Conservation (phyloP, 2,329 filamentous ascomycete genomes). For the Cercospora zeina region DNA sequence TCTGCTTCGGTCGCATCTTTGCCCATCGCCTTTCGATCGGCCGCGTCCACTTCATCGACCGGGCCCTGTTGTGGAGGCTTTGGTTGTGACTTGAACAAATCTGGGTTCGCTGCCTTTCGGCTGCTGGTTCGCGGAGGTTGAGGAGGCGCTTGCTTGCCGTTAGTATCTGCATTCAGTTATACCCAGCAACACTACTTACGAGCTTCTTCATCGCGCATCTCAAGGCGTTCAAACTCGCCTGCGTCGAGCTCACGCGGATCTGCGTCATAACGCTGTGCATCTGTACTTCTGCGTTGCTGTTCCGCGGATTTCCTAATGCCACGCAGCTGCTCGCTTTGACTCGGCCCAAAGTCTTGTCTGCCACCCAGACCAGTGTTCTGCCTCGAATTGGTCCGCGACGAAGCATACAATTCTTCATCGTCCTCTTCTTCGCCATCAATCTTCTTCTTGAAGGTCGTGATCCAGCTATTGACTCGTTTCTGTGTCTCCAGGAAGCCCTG, state of each 20-base stretch:
- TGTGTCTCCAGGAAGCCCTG: conserved; percentile 96
- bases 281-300: conserved; percentile 64
- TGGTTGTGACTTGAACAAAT: conserved; percentile 73
- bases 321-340: conserved; percentile 44
- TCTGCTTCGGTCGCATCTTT: conserved; percentile 41
- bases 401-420: conserved; percentile 56
- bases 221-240: conserved; percentile 70
- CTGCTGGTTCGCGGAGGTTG: conserved; percentile 54
- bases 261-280: conserved; percentile 90
- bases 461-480: conserved; percentile 88
- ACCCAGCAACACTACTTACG: conserved; percentile 41
- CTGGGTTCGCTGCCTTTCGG: conserved; percentile 71
- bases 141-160: conserved; percentile 51
- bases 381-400: conserved; percentile 31
- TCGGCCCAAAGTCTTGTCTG: conserved; percentile 42
- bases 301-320: conserved; percentile 41
- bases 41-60: conserved; percentile 74
- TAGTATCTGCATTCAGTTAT: conserved; percentile 22
- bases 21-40: conserved; percentile 57
- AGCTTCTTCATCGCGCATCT: conserved; percentile 61
- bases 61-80: conserved; percentile 58
- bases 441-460: conserved; percentile 86
- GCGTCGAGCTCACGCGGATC: conserved; percentile 88
- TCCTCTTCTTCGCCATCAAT: conserved; percentile 86
- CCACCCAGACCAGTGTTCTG: conserved; percentile 38